phyloP scores from a whole-genome alignment of 108 stramenopile species.

The Poteriospumella lacustris region DNA sequence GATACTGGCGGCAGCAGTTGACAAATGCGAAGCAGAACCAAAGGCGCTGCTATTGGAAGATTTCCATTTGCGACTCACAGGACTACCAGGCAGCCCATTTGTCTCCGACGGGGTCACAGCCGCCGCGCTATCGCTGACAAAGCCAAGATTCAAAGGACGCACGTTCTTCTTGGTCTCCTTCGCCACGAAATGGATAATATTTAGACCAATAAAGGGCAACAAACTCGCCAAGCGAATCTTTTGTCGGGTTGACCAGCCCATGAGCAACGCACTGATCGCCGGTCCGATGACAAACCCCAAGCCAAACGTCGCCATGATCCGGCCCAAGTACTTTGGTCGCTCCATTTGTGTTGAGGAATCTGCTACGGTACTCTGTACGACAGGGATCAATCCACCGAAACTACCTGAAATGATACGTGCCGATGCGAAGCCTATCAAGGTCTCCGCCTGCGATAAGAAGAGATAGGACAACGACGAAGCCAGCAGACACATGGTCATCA shows the following conservation, averaged over 20 bases:
- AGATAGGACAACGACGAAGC: conserved; percentile 43
- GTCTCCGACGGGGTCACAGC: not conserved
- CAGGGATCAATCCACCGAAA: conserved; percentile 43
- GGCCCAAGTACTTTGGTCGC: conserved; percentile 43
- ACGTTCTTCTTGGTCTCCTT: conserved; percentile 32
- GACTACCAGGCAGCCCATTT: not conserved
- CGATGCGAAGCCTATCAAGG: conserved; percentile 37
- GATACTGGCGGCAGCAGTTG: not conserved
- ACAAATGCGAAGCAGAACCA: not conserved
- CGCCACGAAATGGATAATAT: not conserved
- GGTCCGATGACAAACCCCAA: conserved; percentile 43
- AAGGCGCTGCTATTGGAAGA: not conserved
- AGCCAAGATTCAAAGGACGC: no score
- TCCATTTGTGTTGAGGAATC: conserved; percentile 36
- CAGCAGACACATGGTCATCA: conserved; percentile 38
- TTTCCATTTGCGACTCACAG: not conserved
- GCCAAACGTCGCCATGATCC: conserved; percentile 42
- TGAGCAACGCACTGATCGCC: conserved; percentile 27
- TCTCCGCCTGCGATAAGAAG: conserved; percentile 40
- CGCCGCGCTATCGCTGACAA: not conserved
- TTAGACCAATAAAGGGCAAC: conserved; percentile 34
- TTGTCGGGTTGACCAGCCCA: conserved; percentile 15
- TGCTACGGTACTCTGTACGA: conserved; percentile 45
- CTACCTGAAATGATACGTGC: conserved; percentile 41
- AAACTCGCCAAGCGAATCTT: conserved; percentile 32